Evolutionary conservation across 2,329 filamentous ascomycete genomes (phyloP), one percentile per base, ranked within the genome.

Genomic region (Fusarium heterosporum): DNA sequence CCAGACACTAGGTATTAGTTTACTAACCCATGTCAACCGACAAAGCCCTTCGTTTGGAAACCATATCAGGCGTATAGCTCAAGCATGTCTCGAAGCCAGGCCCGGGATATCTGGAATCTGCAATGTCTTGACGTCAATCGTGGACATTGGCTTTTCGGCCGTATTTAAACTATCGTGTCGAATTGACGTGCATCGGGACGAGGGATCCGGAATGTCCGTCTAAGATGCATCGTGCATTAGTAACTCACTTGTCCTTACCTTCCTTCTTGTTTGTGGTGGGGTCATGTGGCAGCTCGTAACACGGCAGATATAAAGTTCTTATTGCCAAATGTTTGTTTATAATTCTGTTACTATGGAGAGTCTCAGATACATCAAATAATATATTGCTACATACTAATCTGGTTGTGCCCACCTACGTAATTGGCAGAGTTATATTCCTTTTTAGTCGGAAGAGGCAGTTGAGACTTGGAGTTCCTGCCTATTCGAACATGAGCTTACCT

Each of bases 141-240:
- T 36, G 11, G 46, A 61, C 38, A 49, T 49, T 57, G 43, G 26
- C 41, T 39, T 52, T 39, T 66, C 61, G 61, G 56, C 34, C 43
- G 42, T 48, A 62, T 57, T 61, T 50, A 36, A 48, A 39, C 30
- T 47, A 58, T 36, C n/a, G 28, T 17, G 38, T 66, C n/a, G 19
- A 47, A 29, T 38, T 62, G 55, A 48, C 50, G 41, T 52, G 56
- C 56, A 62, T 58, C 62, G 57, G 57, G 47, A 47, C 54, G 30
- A 51, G 39, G 48, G 45, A 48, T 26, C 51, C 57, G 48, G 51
- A 17, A 39, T 40, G 28, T 45, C 57, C 57, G 57, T 19, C 39
- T 40, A 22, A 46, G 39, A 49, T 57, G 43, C 40, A 46, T 34
- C 36, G 28, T 32, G 25, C 30, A 25, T 36, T 32, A 64, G 28